phyloP scores from a whole-genome alignment of 2,329 filamentous ascomycete genomes.

The Leptographium radiaticola region DNA sequence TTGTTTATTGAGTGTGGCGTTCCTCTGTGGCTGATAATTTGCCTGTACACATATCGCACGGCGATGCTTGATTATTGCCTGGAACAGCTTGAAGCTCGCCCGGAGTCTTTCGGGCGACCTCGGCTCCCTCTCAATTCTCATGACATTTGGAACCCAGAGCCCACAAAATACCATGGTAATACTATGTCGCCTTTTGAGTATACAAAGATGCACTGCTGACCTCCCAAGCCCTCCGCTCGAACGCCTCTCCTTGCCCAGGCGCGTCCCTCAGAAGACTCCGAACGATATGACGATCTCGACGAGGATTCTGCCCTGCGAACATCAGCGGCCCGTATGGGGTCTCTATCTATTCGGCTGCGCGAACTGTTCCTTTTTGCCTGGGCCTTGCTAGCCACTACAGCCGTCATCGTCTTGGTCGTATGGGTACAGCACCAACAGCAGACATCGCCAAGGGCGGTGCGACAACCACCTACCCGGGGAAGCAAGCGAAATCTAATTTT shows the following conservation, averaged over 20 bases:
- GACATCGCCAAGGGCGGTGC: constrained; percentile 21
- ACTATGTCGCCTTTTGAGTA: too few relatives aligned
- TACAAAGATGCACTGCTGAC: neutral
- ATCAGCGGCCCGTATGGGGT: neutral
- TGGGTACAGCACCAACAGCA: constrained; percentile 57
- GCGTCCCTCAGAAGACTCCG: constrained; percentile 17
- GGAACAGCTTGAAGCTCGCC: too few relatives aligned
- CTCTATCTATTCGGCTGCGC: constrained; percentile 33
- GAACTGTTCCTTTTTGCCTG: constrained; percentile 69
- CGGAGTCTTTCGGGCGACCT: too few relatives aligned
- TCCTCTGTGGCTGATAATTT: too few relatives aligned
- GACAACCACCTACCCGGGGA: constrained; percentile 18
- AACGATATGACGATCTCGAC: constrained; percentile 17
- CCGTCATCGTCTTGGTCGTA: constrained; percentile 70
- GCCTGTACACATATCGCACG: too few relatives aligned
- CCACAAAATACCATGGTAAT: too few relatives aligned
- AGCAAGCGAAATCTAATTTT: constrained; percentile 91
- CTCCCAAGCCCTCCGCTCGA: constrained; percentile 24
- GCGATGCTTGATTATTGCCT: too few relatives aligned
- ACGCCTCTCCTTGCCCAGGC: constrained; percentile 28
- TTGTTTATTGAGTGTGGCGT: too few relatives aligned
- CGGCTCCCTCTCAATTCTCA: too few relatives aligned
- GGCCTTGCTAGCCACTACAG: constrained; percentile 68
- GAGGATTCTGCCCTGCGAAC: constrained; percentile 20
- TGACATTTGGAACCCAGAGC: too few relatives aligned